These are phyloP conservation scores for Serendipita sp. DNA, from an alignment of 1,284 basidiomycete genomes.

Conservation along the genomic window DNA sequence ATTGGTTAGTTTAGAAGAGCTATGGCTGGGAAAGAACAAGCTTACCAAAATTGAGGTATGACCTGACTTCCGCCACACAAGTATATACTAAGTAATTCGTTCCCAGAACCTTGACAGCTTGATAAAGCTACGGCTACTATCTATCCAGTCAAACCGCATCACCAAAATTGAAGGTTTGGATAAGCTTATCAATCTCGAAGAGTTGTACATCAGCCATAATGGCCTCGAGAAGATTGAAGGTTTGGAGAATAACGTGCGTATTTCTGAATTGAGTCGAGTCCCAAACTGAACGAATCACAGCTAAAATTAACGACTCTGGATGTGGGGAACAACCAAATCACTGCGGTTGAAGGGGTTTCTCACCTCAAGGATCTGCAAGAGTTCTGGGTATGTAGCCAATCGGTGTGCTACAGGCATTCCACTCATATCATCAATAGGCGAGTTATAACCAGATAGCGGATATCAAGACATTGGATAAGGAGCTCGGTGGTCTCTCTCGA, in stretches of 20 bases:
- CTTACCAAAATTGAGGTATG: conserved; percentile 70
- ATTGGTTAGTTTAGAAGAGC: conserved; percentile 71
- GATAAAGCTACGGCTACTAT: conserved; percentile 64
- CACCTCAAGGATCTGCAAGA: conserved; percentile 72
- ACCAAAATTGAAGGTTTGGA: conserved; percentile 76
- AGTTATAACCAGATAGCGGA: conserved; percentile 75
- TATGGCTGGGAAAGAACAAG: conserved; percentile 98
- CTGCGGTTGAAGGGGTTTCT: conserved; percentile 63
- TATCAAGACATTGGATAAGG: conserved; percentile 50
- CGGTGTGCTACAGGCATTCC: background rate
- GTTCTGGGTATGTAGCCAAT: conserved; percentile 62
- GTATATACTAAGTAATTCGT: conserved; percentile 7
- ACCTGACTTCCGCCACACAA: background rate
- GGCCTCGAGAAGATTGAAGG: conserved; percentile 79
- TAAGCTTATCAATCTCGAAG: conserved; percentile 59
- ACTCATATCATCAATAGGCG: conserved; percentile 35
- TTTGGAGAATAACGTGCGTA: conserved; percentile 63
- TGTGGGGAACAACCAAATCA: conserved; percentile 74
- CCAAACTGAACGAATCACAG: conserved; percentile 26
- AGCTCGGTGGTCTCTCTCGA: conserved; percentile 53
- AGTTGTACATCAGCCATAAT: conserved; percentile 91
- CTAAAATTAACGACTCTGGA: conserved; percentile 75
- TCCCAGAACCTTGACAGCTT: conserved; percentile 46
- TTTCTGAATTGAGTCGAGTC: background rate
- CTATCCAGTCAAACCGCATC: conserved; percentile 88